Conservation (phyloP, 2,329 filamentous ascomycete species). For the Colletotrichum spaethianum region DNA sequence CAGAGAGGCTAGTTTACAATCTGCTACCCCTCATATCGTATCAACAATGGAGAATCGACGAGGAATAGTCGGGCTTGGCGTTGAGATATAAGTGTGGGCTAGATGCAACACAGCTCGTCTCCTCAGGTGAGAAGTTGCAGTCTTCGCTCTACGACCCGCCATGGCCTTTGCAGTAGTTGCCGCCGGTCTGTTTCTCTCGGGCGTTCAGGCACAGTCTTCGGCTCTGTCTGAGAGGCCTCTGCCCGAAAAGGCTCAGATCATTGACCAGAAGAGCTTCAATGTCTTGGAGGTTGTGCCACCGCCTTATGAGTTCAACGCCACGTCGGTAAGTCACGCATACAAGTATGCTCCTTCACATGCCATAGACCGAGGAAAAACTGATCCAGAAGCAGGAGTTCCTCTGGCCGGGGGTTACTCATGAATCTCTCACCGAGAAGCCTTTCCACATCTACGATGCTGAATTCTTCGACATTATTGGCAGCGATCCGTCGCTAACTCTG, state of each 20-base stretch:
- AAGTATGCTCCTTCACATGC: neutral
- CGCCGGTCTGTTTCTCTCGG: slow-evolving; percentile 15
- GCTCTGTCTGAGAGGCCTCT: slow-evolving; percentile 12
- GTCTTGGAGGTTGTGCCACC: slow-evolving; percentile 56
- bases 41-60: neutral
- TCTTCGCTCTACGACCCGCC: neutral
- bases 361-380: neutral
- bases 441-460: slow-evolving; percentile 65
- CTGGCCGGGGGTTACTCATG: slow-evolving; percentile 58
- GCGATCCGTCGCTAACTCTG: slow-evolving; percentile 63
- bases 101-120: neutral
- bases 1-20: neutral
- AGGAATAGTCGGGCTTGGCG: slow-evolving; percentile 16
- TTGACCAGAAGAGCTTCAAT: slow-evolving; percentile 61
- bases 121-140: neutral
- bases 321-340: slow-evolving; percentile 48
- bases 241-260: slow-evolving; percentile 53
- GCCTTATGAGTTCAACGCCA: slow-evolving; percentile 53
- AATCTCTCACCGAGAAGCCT: slow-evolving; percentile 54
- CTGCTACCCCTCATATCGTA: neutral
- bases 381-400: slow-evolving; percentile 52
- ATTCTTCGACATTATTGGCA: slow-evolving; percentile 65
- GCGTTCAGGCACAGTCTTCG: slow-evolving; percentile 38
- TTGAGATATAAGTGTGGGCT: slow-evolving; percentile 15
- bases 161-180: slow-evolving; percentile 24